Conservation (phyloP, 352 stramenopile genomes). For the Pythium phragmiticola region DNA sequence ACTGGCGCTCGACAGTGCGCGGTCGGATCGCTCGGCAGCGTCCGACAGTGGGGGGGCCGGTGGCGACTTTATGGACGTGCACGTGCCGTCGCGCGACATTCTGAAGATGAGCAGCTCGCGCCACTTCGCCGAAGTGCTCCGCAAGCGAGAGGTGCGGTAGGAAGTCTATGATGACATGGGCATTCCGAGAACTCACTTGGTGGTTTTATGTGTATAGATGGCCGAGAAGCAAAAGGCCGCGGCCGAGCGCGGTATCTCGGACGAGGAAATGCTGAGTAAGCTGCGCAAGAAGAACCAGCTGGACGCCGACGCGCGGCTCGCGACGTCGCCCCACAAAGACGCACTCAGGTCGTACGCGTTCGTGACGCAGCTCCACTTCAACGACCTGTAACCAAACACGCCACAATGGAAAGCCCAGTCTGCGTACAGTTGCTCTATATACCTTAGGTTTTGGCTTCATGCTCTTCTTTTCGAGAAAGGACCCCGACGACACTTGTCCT, state of each 20-base stretch:
- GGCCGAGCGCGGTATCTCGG: constrained; percentile 76
- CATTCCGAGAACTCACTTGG: background rate
- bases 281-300: constrained; percentile 72
- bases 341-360: constrained; percentile 57
- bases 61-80: constrained; percentile 44
- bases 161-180: background rate
- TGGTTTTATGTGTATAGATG: constrained; percentile 34
- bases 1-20: constrained; percentile 39
- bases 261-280: constrained; percentile 82
- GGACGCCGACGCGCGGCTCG: constrained; percentile 61
- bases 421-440: constrained; percentile 16
- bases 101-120: constrained; percentile 87
- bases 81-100: constrained; percentile 76
- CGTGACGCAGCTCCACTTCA: constrained; percentile 73
- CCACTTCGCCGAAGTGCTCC: constrained; percentile 76
- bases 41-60: constrained; percentile 8
- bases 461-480: background rate
- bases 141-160: constrained; percentile 73
- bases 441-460: constrained; percentile 8
- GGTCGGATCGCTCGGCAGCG: constrained; percentile 44
- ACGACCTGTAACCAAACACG: constrained; percentile 35
- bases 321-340: constrained; percentile 57
- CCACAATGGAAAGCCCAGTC: background rate
- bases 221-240: constrained; percentile 74
- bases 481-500: background rate